Base-by-base conservation (phyloP, 768 basidiomycete genomes). In the Crassisporium funariophilum region DNA sequence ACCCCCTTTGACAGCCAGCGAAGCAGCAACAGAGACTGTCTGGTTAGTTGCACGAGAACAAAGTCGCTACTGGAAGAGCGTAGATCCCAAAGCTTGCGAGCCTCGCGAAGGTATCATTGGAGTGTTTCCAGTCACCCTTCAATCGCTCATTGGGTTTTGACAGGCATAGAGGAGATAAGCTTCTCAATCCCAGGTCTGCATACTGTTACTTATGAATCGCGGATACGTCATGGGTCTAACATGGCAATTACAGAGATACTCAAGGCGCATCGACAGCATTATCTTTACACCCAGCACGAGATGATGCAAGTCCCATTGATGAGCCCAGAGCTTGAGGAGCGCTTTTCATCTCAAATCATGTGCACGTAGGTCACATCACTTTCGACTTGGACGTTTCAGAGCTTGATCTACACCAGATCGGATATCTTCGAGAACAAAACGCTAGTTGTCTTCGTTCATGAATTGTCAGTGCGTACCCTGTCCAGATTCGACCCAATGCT, bases 41-140 rank as follows among this genome's bases (percentile, higher is more conserved):
- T 93, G 84, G 77, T 80, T 90, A 36, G 93, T 95, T 9, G 88
- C 90, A 7, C 79, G 79, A 53, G 82, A 91, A 41, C 95, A 98
- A 64, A 88, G 86, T 60, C 87, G 85, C 63, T 88, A 88, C 61
- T 99, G 97, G 97, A 92, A 86, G 64, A 84, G 71, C 57, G 77
- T 98, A 27, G 83, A 88, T 56, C 85, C 86, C 0, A 91, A 87
- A 65, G 75, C 83, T 8, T 87, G 86, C 55, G 90, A 94, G 63
- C 90, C 91, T 12, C 77, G 79, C 41, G 86, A 90, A 70, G 84
- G 95, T 89, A 56, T 19, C 46, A 41, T 21, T 25, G 16, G 22
- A 4, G 21, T 34, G 13, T 3, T 8, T 22, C 11, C 1, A 35
- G 7, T 39, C n/a, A 21, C 3, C 21, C 33, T 46, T 35, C 37